Evolutionary conservation across 2,329 filamentous ascomycete genomes (phyloP).

Genomic region (Neopestalotiopsis clavispora): DNA sequence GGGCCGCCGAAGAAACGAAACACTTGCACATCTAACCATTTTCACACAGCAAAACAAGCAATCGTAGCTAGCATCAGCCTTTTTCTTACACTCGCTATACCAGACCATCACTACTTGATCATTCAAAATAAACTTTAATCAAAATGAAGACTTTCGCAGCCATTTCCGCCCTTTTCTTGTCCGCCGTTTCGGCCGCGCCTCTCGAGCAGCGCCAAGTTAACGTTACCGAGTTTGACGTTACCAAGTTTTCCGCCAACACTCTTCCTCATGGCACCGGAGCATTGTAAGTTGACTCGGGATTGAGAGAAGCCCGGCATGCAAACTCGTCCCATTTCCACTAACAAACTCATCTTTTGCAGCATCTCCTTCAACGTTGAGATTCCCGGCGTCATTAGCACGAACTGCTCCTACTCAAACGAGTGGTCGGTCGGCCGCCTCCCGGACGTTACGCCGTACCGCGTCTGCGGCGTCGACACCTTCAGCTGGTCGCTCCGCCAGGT

Average conservation of each 20-base stretch:
- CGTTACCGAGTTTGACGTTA: constrained; percentile 12
- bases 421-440: constrained; percentile 5
- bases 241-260: constrained; percentile 16
- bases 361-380: constrained; percentile 9
- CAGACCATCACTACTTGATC: neutral
- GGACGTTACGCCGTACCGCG: constrained; percentile 4
- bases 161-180: constrained; percentile 31
- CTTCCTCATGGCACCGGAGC: constrained; percentile 14
- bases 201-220: constrained; percentile 16
- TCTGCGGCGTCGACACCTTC: neutral
- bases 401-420: constrained; percentile 11
- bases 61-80: neutral
- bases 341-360: neutral
- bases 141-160: constrained; percentile 15
- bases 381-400: constrained; percentile 11
- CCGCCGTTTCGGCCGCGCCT: constrained; percentile 13
- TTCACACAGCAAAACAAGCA: too few species aligned
- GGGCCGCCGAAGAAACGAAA: too few species aligned
- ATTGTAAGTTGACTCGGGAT: neutral
- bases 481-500: constrained; percentile 9
- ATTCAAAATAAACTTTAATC: neutral
- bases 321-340: neutral
- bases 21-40: too few species aligned
- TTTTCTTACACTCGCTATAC: neutral
- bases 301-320: too few species aligned